These are phyloP conservation scores for Coccomyxa sp. DNA, from an alignment of 139 green algal genomes.

Conservation along the genomic window DNA sequence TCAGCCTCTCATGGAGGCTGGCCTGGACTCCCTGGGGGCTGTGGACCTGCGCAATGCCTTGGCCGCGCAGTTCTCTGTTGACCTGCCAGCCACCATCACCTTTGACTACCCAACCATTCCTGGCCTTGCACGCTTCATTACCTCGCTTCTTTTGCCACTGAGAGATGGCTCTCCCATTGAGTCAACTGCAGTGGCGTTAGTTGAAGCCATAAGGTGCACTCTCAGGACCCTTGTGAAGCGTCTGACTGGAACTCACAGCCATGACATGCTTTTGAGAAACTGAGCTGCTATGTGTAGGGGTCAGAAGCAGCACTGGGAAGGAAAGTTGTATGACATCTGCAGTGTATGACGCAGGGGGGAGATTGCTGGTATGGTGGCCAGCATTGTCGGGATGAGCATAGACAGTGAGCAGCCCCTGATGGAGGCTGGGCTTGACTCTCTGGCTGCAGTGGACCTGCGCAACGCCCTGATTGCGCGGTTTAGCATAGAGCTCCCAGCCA, in stretches of 20 bases:
- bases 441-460: slow-evolving; percentile 38
- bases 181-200: no score
- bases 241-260: no score
- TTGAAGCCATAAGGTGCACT: no score
- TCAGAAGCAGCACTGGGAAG: no score
- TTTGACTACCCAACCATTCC: slow-evolving; percentile 51
- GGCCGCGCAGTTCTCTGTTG: slow-evolving; percentile 20
- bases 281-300: no score
- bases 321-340: no score
- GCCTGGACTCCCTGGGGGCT: slow-evolving; percentile 41
- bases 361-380: background rate
- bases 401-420: slow-evolving; percentile 33
- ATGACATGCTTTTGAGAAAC: no score
- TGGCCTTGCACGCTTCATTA: slow-evolving; percentile 30
- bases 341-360: background rate
- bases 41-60: slow-evolving; percentile 70
- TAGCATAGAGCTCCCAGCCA: slow-evolving; percentile 49
- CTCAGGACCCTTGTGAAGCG: no score
- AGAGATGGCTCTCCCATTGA: no score
- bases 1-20: slow-evolving; percentile 26
- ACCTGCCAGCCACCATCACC: slow-evolving; percentile 37
- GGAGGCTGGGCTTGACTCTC: slow-evolving; percentile 47
- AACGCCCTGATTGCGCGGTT: slow-evolving; percentile 25
- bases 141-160: background rate
- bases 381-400: background rate